Evolutionary conservation across 495 filamentous ascomycete species (phyloP), one percentile per base, ranked within the genome.

Genomic region (Lasiosphaeria miniovina): DNA sequence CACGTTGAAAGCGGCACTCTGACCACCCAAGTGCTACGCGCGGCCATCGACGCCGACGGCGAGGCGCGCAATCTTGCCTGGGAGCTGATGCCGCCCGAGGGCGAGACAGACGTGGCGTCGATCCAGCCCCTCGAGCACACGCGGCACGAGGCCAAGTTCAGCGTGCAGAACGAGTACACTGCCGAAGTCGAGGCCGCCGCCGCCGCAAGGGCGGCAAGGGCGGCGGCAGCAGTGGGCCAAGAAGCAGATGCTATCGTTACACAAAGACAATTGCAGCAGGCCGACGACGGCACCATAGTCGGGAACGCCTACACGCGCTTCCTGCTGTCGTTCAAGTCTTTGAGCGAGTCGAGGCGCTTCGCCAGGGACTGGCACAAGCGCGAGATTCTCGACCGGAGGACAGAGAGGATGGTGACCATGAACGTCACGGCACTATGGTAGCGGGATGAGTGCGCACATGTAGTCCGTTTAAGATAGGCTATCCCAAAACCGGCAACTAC

Each of bases 331-430:
- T 83, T 87, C 54, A 58, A 50, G 45, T 76, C 80, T 31, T 61
- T 65, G 8, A 65, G 67, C 14, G 82, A 85, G 65, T 81, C 82
- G 24, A 74, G 78, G 46, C 72, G 84, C 61, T 87, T 87, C 64
- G 78, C 82, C 4, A 72, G 82, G 62, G 63, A 61, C 51, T 86
- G 83, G 83, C 82, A 87, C 70, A 65, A 74, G 35, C 70, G 80
- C 49, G 70, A 77, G 46, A 65, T 84, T 43, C 54, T 51, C 54
- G 68, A 67, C 33, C 56, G 41, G 11, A 58, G 58, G 59, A 67
- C 59, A 3, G 59, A 61, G 34, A 55, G 65, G 55, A 35, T 38
- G 9, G 41, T 61, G 43, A 62, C 71, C 43, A 68, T 83, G 6
- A 72, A 82, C 63, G 69, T 72, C 36, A 74, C 78, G 33, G 66